Conservation (phyloP, 768 basidiomycete species). For the Mycena sanguinolenta region DNA sequence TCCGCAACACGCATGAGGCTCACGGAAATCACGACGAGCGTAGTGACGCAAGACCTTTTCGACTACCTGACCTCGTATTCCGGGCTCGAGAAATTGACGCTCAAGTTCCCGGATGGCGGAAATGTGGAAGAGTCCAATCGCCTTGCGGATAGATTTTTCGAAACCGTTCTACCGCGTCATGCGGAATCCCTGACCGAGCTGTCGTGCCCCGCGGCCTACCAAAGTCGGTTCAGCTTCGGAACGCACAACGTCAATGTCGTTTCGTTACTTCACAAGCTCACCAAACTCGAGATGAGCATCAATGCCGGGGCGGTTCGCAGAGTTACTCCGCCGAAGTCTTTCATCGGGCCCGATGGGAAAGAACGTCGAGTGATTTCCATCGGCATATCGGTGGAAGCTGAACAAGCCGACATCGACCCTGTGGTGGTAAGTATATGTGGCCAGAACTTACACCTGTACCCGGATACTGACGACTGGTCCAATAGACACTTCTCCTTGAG, state of each 20-base stretch:
- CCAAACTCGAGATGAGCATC: background rate
- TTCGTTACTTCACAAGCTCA: background rate
- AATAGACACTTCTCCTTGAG: background rate
- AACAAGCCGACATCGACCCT: too few relatives aligned
- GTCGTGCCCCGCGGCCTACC: background rate
- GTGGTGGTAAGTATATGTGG: too few relatives aligned
- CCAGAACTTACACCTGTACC: too few relatives aligned
- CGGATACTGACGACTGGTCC: too few relatives aligned
- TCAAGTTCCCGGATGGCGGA: background rate
- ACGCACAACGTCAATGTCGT: background rate
- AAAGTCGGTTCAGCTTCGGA: background rate
- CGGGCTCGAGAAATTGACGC: background rate
- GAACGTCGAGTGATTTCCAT: too few relatives aligned
- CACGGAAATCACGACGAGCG: background rate
- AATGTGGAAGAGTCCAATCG: background rate
- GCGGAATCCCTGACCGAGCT: background rate
- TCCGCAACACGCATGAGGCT: background rate
- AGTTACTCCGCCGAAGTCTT: too few relatives aligned
- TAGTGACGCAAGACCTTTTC: background rate
- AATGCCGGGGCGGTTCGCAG: background rate
- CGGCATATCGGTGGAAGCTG: too few relatives aligned
- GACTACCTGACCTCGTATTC: conserved; percentile 5
- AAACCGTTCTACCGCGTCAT: background rate
- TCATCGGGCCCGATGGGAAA: too few relatives aligned
- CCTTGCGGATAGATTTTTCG: conserved; percentile 4